phyloP scores from a whole-genome alignment of 208 protist species.

The Trypanosoma congolense region DNA sequence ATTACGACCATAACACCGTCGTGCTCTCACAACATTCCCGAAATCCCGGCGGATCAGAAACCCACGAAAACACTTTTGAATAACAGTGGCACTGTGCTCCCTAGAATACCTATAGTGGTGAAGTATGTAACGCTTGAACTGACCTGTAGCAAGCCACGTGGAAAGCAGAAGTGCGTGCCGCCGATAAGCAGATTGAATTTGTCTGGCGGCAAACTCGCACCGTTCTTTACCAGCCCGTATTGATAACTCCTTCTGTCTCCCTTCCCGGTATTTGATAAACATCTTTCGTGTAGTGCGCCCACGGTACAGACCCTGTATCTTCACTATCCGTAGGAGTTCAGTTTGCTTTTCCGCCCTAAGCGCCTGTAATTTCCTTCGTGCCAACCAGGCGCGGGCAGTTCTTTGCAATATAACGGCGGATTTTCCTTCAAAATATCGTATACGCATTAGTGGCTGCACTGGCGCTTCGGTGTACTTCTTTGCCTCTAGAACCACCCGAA shows the following conservation, averaged over 20 bases:
- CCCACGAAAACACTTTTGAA: slow-evolving; percentile 68
- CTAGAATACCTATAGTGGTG: slow-evolving; percentile 60
- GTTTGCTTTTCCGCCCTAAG: slow-evolving; percentile 27
- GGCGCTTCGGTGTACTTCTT: slow-evolving; percentile 19
- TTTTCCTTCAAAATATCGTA: slow-evolving; percentile 27
- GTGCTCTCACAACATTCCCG: slow-evolving; percentile 39
- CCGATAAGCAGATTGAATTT: slow-evolving; percentile 73
- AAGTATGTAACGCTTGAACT: slow-evolving; percentile 36
- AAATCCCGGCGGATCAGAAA: slow-evolving; percentile 52
- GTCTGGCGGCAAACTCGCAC: slow-evolving; percentile 44
- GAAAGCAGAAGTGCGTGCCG: slow-evolving; percentile 42
- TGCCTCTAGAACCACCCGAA: slow-evolving; percentile 28
- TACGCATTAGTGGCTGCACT: slow-evolving; percentile 5
- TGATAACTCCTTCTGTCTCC: slow-evolving; percentile 4
- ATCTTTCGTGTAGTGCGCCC: slow-evolving; percentile 19
- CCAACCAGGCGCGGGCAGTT: slow-evolving; percentile 65
- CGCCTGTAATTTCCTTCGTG: slow-evolving; percentile 29
- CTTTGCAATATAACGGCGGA: slow-evolving; percentile 54
- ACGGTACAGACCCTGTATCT: slow-evolving; percentile 53
- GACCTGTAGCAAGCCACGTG: slow-evolving; percentile 33
- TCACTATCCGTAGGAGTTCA: slow-evolving; percentile 24
- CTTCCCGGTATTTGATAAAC: slow-evolving; percentile 17
- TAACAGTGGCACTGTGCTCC: slow-evolving; percentile 69
- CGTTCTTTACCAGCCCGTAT: slow-evolving; percentile 8
- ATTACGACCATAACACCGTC: slow-evolving; percentile 64